phyloP scores from a whole-genome alignment of 192 early-diverging fungal species.

The Geranomyces variabilis region DNA sequence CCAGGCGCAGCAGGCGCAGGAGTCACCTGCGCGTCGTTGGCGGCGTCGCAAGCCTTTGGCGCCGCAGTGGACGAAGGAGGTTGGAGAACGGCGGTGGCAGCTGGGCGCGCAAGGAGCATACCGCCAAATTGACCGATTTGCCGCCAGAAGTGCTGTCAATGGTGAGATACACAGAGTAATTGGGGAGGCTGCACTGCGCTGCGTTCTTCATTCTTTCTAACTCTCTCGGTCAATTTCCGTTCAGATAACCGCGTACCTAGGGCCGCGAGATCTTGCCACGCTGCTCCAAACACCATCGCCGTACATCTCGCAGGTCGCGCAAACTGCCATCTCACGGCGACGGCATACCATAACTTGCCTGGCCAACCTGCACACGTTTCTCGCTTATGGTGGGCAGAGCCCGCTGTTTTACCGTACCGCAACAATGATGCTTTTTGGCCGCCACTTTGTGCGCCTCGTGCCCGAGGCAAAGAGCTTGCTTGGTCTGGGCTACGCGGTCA shows the following conservation, averaged over 20 bases:
- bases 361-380: constrained; percentile 30
- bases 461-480: constrained; percentile 42
- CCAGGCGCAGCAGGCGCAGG: neutral
- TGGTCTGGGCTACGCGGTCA: constrained; percentile 44
- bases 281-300: constrained; percentile 28
- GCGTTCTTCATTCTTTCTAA: too few relatives aligned
- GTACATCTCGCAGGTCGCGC: constrained; percentile 6
- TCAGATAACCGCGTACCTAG: constrained; percentile 33
- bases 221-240: too few relatives aligned
- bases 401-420: constrained; percentile 47
- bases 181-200: too few relatives aligned
- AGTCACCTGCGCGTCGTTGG: neutral
- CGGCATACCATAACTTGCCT: constrained; percentile 30
- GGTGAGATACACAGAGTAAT: too few relatives aligned
- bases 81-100: too few relatives aligned
- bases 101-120: neutral
- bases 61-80: neutral
- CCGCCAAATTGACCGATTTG: constrained; percentile 21
- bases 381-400: constrained; percentile 29
- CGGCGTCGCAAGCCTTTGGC: neutral
- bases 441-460: constrained; percentile 42
- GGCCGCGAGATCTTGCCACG: constrained; percentile 19
- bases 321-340: constrained; percentile 25
- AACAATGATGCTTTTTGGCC: constrained; percentile 47
- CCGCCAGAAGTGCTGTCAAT: constrained; percentile 26